Percentiles rank a stretch among this genome's conserved stretches.
phyloP scores from a whole-genome alignment of 192 early-diverging fungal species.

The Gonapodya sp. region DNA sequence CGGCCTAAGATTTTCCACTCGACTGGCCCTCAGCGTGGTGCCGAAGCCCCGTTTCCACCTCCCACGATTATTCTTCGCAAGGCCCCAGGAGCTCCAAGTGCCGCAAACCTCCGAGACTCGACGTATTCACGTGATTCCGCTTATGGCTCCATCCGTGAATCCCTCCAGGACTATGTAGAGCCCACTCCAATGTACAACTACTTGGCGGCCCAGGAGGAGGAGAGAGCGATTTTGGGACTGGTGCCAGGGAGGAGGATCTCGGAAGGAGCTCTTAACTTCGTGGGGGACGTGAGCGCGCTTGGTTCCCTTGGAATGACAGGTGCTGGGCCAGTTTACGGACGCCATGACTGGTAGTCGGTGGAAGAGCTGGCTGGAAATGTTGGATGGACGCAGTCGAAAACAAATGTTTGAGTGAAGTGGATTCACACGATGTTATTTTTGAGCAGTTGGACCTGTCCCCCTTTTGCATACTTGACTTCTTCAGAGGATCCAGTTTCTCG shows the following conservation, averaged over 20 bases:
- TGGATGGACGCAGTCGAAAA: neutral
- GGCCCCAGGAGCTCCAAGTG: neutral
- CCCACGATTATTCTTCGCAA: conserved; percentile 23
- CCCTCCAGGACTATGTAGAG: neutral
- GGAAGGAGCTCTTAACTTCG: neutral
- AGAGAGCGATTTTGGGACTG: neutral
- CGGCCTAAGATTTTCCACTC: conserved; percentile 68
- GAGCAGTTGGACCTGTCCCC: neutral
- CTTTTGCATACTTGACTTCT: neutral
- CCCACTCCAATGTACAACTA: neutral
- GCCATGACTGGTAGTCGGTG: neutral
- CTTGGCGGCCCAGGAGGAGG: neutral
- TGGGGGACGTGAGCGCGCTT: neutral
- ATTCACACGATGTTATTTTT: neutral
- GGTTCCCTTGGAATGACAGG: neutral
- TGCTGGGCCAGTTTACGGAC: neutral
- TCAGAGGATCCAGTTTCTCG: neutral
- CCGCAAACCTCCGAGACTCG: neutral
- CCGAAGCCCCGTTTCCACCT: conserved; percentile 55
- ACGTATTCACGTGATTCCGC: neutral
- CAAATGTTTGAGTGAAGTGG: neutral
- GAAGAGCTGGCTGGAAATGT: too few relatives aligned
- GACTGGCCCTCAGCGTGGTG: conserved; percentile 41
- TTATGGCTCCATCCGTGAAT: neutral
- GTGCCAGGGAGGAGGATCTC: neutral